Evolutionary conservation across 139 green algal genomes (phyloP).

Genomic region (Spirogloea muscicola): DNA sequence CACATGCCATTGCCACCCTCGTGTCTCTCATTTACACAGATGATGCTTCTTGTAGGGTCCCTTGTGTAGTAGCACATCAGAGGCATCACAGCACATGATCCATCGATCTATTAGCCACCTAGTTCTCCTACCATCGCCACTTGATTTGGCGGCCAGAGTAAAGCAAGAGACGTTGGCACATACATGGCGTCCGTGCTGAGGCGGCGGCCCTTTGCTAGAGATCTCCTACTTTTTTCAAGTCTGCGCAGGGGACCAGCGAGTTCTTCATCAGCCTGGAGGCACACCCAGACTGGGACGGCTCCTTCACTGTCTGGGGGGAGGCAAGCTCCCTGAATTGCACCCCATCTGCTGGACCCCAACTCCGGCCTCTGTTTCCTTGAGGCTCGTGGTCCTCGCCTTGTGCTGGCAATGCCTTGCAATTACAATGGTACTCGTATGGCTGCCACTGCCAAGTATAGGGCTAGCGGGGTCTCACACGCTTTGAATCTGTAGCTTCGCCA

Average conservation of each 20-base stretch:
- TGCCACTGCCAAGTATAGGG: not conserved
- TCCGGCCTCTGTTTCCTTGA: not conserved
- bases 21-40: not conserved
- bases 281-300: constrained; percentile 3
- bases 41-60: too few species aligned
- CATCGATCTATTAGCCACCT: not conserved
- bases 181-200: not conserved
- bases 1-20: not conserved
- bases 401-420: not conserved
- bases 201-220: not conserved
- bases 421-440: not conserved
- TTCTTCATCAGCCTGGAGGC: constrained; percentile 5
- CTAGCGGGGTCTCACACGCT: not conserved
- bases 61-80: too few species aligned
- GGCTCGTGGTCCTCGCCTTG: not conserved
- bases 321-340: not conserved
- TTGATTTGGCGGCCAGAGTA: not conserved
- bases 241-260: constrained; percentile 7
- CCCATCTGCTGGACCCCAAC: too few species aligned
- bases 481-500: not conserved
- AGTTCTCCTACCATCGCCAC: not conserved
- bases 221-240: not conserved
- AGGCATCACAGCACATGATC: not conserved
- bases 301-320: constrained; percentile 12
- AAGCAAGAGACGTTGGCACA: not conserved